Conservation (phyloP, 495 filamentous ascomycete genomes). For the Penicillium pulvis region DNA sequence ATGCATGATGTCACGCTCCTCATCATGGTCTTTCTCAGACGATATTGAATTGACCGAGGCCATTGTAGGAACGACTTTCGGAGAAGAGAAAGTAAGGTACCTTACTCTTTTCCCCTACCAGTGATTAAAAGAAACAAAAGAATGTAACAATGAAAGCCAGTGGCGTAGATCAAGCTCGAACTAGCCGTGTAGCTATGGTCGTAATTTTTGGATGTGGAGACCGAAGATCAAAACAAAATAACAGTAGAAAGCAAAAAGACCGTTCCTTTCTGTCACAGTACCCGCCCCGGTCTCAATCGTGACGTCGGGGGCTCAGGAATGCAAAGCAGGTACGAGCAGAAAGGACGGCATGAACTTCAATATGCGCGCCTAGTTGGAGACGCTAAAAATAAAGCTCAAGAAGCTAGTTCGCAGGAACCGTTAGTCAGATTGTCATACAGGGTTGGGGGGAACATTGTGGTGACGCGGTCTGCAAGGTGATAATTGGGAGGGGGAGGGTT, state of each 20-base stretch:
- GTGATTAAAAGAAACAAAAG: neutral
- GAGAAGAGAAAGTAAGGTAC: neutral
- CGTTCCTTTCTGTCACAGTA: slow-evolving; percentile 18
- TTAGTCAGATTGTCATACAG: slow-evolving; percentile 23
- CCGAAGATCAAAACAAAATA: slow-evolving; percentile 7
- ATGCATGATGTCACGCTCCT: slow-evolving; percentile 37
- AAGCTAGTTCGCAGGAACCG: neutral
- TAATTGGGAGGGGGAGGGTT: slow-evolving; percentile 4
- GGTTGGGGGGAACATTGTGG: slow-evolving; percentile 21
- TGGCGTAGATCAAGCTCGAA: neutral
- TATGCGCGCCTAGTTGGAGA: neutral
- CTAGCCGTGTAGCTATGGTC: neutral
- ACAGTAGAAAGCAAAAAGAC: slow-evolving; percentile 4
- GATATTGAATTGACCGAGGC: slow-evolving; percentile 30
- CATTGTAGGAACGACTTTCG: slow-evolving; percentile 24
- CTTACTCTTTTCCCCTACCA: neutral
- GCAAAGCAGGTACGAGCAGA: slow-evolving; percentile 17
- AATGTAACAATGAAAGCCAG: neutral
- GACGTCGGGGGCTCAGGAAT: slow-evolving; percentile 24
- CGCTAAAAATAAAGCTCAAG: neutral
- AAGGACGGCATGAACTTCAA: slow-evolving; percentile 13
- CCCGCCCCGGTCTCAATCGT: slow-evolving; percentile 20
- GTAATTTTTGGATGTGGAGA: slow-evolving; percentile 1
- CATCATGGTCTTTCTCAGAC: slow-evolving; percentile 36
- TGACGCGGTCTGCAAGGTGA: slow-evolving; percentile 38